Percentiles rank a stretch among this genome's conserved stretches.
Conservation (phyloP, 495 filamentous ascomycete species). For the Lasiosphaeris hirsuta region DNA sequence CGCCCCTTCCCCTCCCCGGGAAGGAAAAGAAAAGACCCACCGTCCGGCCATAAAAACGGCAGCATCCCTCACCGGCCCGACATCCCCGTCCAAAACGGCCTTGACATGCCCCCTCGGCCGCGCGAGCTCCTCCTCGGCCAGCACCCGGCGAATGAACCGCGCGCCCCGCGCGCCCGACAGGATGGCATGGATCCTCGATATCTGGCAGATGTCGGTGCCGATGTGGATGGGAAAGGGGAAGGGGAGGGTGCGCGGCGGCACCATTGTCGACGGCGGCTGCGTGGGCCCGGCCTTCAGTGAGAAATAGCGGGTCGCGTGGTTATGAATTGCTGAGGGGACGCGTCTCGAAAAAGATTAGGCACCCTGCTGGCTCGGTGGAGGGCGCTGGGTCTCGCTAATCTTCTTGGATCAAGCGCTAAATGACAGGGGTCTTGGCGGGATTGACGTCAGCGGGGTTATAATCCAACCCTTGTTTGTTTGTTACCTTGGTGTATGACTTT, state of each 20-base stretch:
- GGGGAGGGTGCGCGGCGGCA: slow-evolving; percentile 18
- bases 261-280: no score
- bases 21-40: slow-evolving; percentile 31
- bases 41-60: slow-evolving; percentile 49
- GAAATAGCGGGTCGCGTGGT: not conserved
- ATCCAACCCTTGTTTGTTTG: no score
- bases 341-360: no score
- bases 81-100: not conserved
- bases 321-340: no score
- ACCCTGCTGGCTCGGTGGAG: no score
- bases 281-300: not conserved
- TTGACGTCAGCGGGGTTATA: no score
- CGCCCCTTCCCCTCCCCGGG: not conserved
- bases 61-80: slow-evolving; percentile 18
- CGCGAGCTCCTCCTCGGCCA: slow-evolving; percentile 36
- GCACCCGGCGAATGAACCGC: slow-evolving; percentile 40
- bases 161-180: slow-evolving; percentile 8
- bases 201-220: slow-evolving; percentile 56
- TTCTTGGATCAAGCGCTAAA: no score
- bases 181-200: slow-evolving; percentile 41
- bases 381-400: no score
- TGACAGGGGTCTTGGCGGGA: no score
- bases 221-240: slow-evolving; percentile 48
- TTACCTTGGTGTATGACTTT: no score
- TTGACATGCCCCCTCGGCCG: slow-evolving; percentile 4